Base-by-base conservation (phyloP, 177 flowering plant species). In the Vitis hybrid region DNA sequence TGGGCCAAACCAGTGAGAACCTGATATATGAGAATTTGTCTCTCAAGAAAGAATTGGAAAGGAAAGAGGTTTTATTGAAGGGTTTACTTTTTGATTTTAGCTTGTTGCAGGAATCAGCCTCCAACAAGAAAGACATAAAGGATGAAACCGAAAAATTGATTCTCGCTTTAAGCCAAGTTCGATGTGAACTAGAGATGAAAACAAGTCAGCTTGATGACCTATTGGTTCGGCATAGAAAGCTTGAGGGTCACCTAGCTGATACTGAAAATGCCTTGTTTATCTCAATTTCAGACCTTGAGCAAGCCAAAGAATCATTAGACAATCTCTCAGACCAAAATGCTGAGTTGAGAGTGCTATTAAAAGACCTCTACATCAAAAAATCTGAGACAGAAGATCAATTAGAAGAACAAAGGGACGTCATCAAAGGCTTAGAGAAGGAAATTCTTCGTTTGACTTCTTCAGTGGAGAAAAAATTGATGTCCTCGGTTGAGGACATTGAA, bases 1-100 rank as follows among this genome's bases (percentile, higher is more conserved):
- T 48, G 33, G 66, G 48, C 10, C 69, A 60, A 63, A 50, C 68
- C 64, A 18, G 55, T 68, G 81, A 75, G 74, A 69, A 68, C 69
- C 31, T 75, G 29, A 57, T 71, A 2, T 29, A 71, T 58, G 89
- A 91, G 66, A 86, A 80, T 77, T 58, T 79, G 51, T 81, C 75
- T 9, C 87, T 91, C 14, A 76, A 75, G 80, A 82, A 75, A 70
- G 91, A 88, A 73, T 59, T 91, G 74, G 75, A 77, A 39, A 77
- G 90, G 55, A 89, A 91, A 77, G 85, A 88, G 45, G 76, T 58
- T 68, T 67, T 88, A 59, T 79, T 88, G 74, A 85, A 88, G 74
- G 98, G 97, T 69, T 72, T 93, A 72, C 86, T 88, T 63, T 88
- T 93, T 76, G 98, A 93, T 77, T 74, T 93, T 51, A 87, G 87